These are phyloP conservation scores for Cynara cardunculus DNA, from an alignment of 129 eudicot genomes.

Conservation along the genomic window DNA sequence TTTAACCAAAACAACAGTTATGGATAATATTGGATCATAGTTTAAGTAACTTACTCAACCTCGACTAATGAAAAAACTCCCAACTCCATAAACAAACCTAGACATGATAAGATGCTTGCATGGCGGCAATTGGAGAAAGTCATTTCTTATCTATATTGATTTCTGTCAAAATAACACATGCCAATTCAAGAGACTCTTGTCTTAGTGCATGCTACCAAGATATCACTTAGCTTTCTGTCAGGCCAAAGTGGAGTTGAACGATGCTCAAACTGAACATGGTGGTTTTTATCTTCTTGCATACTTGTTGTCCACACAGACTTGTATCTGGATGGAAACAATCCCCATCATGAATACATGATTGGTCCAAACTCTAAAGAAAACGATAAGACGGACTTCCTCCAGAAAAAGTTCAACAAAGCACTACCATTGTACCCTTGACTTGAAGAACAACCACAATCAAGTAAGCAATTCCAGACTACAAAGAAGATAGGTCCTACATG, in stretches of 20 bases:
- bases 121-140: background rate
- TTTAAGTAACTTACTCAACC: slow-evolving; percentile 7
- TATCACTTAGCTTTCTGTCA: slow-evolving; percentile 25
- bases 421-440: slow-evolving; percentile 13
- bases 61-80: background rate
- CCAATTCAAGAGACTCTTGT: background rate
- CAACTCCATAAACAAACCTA: background rate
- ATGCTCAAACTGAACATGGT: slow-evolving; percentile 3
- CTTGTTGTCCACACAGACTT: slow-evolving; percentile 1
- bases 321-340: background rate
- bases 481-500: slow-evolving; percentile 17
- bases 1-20: no score
- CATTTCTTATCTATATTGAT: slow-evolving; percentile 7
- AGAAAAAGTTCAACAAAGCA: slow-evolving; percentile 19
- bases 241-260: background rate
- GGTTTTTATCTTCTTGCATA: slow-evolving; percentile 18
- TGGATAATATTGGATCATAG: background rate
- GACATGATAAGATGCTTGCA: background rate
- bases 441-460: slow-evolving; percentile 13
- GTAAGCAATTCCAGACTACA: slow-evolving; percentile 13
- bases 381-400: slow-evolving; percentile 21
- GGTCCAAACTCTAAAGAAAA: slow-evolving; percentile 23
- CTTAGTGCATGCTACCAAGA: slow-evolving; percentile 25
- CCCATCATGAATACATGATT: slow-evolving; percentile 23
- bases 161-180: background rate